phyloP scores from a whole-genome alignment of 805 yeast species.

The Pichia sporocuriosa region DNA sequence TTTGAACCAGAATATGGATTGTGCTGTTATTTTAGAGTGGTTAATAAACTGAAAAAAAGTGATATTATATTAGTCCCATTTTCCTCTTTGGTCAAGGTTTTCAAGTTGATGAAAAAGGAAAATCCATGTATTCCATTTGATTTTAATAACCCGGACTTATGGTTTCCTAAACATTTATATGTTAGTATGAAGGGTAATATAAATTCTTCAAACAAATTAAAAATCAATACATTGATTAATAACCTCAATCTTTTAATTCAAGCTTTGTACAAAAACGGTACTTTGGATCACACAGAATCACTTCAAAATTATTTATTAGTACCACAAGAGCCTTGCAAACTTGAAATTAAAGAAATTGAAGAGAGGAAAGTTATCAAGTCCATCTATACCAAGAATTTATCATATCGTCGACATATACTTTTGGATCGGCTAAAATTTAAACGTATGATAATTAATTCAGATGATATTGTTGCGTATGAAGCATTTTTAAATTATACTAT shows the following conservation, averaged over 20 bases:
- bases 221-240: slow-evolving; percentile 41
- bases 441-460: slow-evolving; percentile 24
- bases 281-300: slow-evolving; percentile 5
- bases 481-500: slow-evolving; percentile 42
- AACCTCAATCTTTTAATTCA: slow-evolving; percentile 44
- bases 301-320: slow-evolving; percentile 6
- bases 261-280: slow-evolving; percentile 26
- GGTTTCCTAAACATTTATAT: slow-evolving; percentile 21
- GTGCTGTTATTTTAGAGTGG: slow-evolving; percentile 22
- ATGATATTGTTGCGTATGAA: slow-evolving; percentile 38
- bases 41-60: slow-evolving; percentile 3
- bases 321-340: slow-evolving; percentile 3
- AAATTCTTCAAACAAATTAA: slow-evolving; percentile 34
- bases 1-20: slow-evolving; percentile 24
- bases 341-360: background rate
- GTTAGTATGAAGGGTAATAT: slow-evolving; percentile 21
- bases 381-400: background rate
- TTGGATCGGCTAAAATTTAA: background rate
- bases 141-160: slow-evolving; percentile 18
- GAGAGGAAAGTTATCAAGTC: slow-evolving; percentile 5
- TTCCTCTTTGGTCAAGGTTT: slow-evolving; percentile 26
- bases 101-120: slow-evolving; percentile 32
- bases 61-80: slow-evolving; percentile 21
- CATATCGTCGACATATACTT: background rate
- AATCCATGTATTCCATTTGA: slow-evolving; percentile 25